phyloP scores from a whole-genome alignment of 108 stramenopile species.

The Fragilariopsis cylindrus region DNA sequence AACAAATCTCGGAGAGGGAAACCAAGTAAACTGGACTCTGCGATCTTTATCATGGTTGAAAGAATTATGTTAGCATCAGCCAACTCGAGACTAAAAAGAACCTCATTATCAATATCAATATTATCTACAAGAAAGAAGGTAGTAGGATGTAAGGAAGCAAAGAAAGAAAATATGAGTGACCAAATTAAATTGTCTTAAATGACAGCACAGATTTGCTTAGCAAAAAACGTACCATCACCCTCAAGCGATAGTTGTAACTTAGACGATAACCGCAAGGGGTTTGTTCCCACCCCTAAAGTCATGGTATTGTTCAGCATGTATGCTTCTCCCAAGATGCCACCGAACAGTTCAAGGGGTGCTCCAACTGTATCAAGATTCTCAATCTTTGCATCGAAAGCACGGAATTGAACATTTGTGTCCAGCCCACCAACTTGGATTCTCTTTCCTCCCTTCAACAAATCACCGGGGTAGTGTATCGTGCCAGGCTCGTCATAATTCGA shows the following conservation, averaged over 20 bases:
- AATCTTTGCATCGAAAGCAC: slow-evolving; percentile 50
- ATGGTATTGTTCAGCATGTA: slow-evolving; percentile 58
- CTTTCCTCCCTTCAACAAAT: slow-evolving; percentile 39
- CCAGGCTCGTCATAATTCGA: slow-evolving; percentile 51
- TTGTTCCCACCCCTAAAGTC: slow-evolving; percentile 46
- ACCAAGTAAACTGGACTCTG: slow-evolving; percentile 42
- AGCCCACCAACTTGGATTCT: slow-evolving; percentile 60
- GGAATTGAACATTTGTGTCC: slow-evolving; percentile 55
- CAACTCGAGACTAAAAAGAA: slow-evolving; percentile 20
- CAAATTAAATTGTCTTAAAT: background rate
- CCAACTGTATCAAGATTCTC: slow-evolving; percentile 66
- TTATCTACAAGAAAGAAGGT: slow-evolving; percentile 26
- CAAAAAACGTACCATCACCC: slow-evolving; percentile 48
- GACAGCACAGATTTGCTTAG: background rate
- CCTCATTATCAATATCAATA: slow-evolving; percentile 28
- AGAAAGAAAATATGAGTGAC: background rate
- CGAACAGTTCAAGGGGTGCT: slow-evolving; percentile 50
- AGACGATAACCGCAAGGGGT: slow-evolving; percentile 34
- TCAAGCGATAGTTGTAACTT: slow-evolving; percentile 46
- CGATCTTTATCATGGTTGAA: slow-evolving; percentile 47
- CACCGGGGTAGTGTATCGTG: slow-evolving; percentile 29
- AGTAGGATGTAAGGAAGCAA: background rate
- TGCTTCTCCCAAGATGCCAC: slow-evolving; percentile 43
- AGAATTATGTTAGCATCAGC: slow-evolving; percentile 36
- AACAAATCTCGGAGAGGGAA: slow-evolving; percentile 64